A percentile compares a stretch with the other conserved stretches of the same genome.
Evolutionary conservation across 2,329 filamentous ascomycete genomes (phyloP).

Genomic region (Elsinoe australis): DNA sequence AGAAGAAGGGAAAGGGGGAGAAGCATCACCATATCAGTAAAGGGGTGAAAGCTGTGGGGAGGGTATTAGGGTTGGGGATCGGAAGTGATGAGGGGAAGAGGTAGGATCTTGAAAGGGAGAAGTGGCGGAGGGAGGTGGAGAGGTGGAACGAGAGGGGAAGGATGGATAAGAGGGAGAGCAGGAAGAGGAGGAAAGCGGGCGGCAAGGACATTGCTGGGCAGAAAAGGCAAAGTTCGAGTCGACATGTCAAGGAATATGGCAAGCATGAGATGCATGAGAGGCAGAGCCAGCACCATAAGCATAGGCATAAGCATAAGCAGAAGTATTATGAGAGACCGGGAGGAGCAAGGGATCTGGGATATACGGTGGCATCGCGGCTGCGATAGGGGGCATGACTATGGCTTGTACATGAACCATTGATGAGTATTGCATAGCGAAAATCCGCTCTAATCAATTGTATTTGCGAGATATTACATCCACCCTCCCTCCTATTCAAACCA

Average conservation of each 20-base stretch:
- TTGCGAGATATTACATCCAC: no score
- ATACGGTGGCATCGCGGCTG: background rate
- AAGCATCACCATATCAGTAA: slow-evolving; percentile 31
- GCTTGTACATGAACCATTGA: background rate
- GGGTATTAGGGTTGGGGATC: slow-evolving; percentile 32
- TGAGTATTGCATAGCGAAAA: no score
- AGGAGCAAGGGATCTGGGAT: background rate
- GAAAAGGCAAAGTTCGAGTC: background rate
- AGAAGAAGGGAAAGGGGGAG: slow-evolving; percentile 29
- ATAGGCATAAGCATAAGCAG: background rate
- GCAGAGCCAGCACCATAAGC: background rate
- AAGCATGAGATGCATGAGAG: background rate
- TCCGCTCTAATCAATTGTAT: no score
- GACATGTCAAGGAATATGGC: background rate
- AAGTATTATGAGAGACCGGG: background rate
- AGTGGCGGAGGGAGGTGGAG: background rate
- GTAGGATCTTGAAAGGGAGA: slow-evolving; percentile 4
- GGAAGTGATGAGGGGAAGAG: background rate
- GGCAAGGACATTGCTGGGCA: background rate
- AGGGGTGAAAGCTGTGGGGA: slow-evolving; percentile 39
- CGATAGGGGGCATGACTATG: background rate
- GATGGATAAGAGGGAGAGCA: background rate
- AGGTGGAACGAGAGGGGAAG: background rate
- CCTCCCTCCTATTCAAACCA: background rate
- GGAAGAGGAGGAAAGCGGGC: background rate